phyloP scores from a whole-genome alignment of 2,329 filamentous ascomycete species.

The Monilinia laxa region DNA sequence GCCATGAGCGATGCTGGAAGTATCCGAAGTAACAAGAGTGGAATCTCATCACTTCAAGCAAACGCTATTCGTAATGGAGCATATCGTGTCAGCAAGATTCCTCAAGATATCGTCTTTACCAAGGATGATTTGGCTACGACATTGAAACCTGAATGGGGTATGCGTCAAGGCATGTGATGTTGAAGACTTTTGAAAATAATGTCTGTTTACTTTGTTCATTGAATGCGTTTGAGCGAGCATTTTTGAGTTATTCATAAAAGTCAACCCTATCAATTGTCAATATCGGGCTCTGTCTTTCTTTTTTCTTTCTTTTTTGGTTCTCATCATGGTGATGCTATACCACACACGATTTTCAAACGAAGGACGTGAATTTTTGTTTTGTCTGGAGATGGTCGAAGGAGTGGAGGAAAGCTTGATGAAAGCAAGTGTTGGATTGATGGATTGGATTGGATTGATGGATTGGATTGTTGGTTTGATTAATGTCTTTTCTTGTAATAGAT shows the following conservation, averaged over 20 bases:
- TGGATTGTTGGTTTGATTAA: conserved; percentile 7
- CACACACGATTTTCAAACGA: conserved; percentile 2
- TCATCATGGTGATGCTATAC: conserved; percentile 1
- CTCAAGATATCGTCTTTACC: conserved; percentile 63
- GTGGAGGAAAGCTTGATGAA: not conserved
- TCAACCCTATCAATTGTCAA: conserved; percentile 15
- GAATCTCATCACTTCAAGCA: conserved; percentile 57
- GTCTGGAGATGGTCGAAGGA: not conserved
- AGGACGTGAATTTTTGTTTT: conserved; percentile 9
- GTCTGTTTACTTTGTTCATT: conserved; percentile 30
- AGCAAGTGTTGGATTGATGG: not conserved
- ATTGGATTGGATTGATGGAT: not conserved
- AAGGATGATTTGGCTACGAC: conserved; percentile 57
- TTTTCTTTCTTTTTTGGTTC: not conserved
- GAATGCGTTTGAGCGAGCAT: conserved; percentile 37
- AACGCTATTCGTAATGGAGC: conserved; percentile 65
- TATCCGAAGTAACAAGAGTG: conserved; percentile 63
- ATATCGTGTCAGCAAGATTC: conserved; percentile 67
- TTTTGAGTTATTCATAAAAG: conserved; percentile 26
- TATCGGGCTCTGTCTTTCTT: conserved; percentile 8
- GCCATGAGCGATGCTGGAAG: conserved; percentile 65
- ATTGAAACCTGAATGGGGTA: conserved; percentile 44
- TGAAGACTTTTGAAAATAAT: conserved; percentile 28
- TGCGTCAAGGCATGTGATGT: conserved; percentile 36
- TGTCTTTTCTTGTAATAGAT: conserved; percentile 16